Base-by-base conservation (phyloP, 768 basidiomycete genomes). In the Suillus brevipes region DNA sequence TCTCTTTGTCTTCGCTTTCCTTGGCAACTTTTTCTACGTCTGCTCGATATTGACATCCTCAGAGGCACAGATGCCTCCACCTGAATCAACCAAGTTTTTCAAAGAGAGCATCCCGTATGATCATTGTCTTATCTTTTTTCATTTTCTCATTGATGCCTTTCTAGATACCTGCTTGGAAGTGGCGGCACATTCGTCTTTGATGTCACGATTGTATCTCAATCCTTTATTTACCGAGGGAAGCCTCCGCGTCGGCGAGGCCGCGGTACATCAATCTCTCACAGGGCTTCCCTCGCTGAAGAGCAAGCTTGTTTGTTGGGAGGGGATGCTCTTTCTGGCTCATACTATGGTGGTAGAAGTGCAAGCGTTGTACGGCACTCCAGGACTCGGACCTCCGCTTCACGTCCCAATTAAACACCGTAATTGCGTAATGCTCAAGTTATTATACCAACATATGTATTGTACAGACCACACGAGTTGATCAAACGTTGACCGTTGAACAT, bases 161-260 rank as follows among this genome's bases (percentile, higher is more conserved):
- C 38, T 66, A 93, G 92, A 59, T 98, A 95, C 73, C 82, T 99
- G 0, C 79, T 99, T 2, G 97, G 97, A 40, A 95, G 93, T 64
- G 95, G 86, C 47, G 97, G 97, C 2, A 98, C 97, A 0, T 85
- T 99, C 20, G 77, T 94, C 68, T 99, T 98, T 75, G 97, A 99
- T 74, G 78, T 98, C 38, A 91, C 91, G 6, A 98, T 99, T 72
- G 89, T 99, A 62, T 75, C 84, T 12, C 97, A 99, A 77, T 89
- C 89, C 25, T 83, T 90, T 70, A 79, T 95, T 25, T 99, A 99
- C 76, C 84, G 84, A 58, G 80, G 81, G 34, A 80, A 76, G 58
- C 79, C 74, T 43, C 82, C 79, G 38, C 79, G 83, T 64, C 67
- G 70, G 43, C 76, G 73, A 36, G 68, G 69, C 57, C 71, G 74